Conservation (phyloP, 176 grass and related monocot species). For the Leersia perrieri region DNA sequence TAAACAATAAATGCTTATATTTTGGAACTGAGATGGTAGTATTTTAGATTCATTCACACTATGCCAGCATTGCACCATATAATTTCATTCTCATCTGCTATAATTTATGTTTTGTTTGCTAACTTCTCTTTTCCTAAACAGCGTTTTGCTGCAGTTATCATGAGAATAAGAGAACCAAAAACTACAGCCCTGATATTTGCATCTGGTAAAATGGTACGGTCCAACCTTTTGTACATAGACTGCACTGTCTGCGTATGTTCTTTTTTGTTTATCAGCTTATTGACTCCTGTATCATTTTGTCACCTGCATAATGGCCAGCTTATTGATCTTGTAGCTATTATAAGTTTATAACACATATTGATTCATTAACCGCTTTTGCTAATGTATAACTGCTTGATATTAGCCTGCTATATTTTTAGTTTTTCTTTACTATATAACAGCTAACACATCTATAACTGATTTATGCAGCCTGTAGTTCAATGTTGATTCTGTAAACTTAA, state of each 20-base stretch:
- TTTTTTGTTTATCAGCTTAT: background rate
- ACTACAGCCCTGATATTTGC: constrained; percentile 98
- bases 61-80: background rate
- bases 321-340: background rate
- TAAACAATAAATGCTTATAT: too few species aligned
- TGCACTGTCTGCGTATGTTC: background rate
- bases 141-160: constrained; percentile 99
- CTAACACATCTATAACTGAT: background rate
- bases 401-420: too few species aligned
- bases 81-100: background rate
- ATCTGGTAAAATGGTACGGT: constrained; percentile 93
- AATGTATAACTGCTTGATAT: background rate
- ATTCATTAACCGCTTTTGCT: background rate
- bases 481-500: constrained; percentile 4
- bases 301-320: background rate
- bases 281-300: background rate
- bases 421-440: background rate
- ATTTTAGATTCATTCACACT: background rate
- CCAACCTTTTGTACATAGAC: background rate
- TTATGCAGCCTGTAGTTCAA: background rate
- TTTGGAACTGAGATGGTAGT: too few species aligned
- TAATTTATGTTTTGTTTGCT: constrained; percentile 9
- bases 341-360: background rate
- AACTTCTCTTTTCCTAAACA: constrained; percentile 37
- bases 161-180: constrained; percentile 99